A percentile compares a stretch with the other conserved stretches of the same genome.
Evolutionary conservation across 768 basidiomycete species (phyloP).

Genomic region (Collybia mongolica): DNA sequence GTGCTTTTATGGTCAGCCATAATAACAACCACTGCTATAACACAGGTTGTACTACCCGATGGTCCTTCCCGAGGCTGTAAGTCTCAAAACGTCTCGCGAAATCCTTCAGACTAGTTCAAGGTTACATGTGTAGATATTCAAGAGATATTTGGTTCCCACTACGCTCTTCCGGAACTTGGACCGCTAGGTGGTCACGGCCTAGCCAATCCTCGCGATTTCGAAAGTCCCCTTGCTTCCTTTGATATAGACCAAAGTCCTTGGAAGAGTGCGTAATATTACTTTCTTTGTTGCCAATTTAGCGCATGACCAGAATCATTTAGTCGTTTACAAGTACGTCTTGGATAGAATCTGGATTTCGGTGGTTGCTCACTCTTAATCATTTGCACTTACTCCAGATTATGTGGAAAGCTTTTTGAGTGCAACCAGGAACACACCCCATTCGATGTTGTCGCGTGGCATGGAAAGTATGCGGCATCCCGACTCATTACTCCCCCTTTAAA

Average conservation of each 20-base stretch:
- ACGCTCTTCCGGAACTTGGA: constrained; percentile 61
- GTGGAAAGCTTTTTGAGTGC: constrained; percentile 52
- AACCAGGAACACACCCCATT: constrained; percentile 66
- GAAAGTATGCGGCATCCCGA: constrained; percentile 43
- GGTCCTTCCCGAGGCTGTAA: constrained; percentile 62
- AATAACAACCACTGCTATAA: neutral
- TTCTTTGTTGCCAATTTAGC: neutral
- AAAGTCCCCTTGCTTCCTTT: constrained; percentile 61
- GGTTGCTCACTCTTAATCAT: neutral
- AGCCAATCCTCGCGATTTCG: constrained; percentile 66
- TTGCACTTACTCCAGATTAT: constrained; percentile 38
- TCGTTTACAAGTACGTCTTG: constrained; percentile 46
- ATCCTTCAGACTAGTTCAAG: neutral
- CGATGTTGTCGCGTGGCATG: constrained; percentile 72
- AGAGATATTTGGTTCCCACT: constrained; percentile 65
- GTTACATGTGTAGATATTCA: constrained; percentile 44
- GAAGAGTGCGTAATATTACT: constrained; percentile 40
- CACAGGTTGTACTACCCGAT: constrained; percentile 49
- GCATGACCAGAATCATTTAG: constrained; percentile 17
- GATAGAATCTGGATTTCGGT: neutral
- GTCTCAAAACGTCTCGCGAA: constrained; percentile 13
- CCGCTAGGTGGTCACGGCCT: constrained; percentile 65
- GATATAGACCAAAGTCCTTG: constrained; percentile 62
- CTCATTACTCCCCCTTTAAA: neutral
- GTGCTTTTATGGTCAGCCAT: no score